Conservation (phyloP, 352 stramenopile species). For the Phytopythium helicoides region DNA sequence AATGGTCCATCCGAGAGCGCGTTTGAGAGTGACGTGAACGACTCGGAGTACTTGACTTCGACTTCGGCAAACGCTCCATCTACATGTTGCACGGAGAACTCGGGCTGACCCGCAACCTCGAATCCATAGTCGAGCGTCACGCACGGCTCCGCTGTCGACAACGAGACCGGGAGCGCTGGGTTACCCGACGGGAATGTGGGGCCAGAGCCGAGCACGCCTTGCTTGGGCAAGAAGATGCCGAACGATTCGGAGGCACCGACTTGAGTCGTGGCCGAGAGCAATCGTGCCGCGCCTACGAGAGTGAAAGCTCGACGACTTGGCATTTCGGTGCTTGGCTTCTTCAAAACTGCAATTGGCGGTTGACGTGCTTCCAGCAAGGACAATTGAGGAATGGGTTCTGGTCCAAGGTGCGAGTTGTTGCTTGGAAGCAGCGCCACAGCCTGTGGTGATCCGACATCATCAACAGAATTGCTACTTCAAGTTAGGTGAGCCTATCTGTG, state of each 20-base stretch:
- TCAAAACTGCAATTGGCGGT: too few relatives aligned
- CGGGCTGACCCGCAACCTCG: slow-evolving; percentile 21
- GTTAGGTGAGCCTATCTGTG: too few relatives aligned
- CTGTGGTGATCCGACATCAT: too few relatives aligned
- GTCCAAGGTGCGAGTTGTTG: too few relatives aligned
- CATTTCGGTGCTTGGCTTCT: not conserved
- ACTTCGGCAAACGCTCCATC: slow-evolving; percentile 18
- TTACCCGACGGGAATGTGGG: slow-evolving; percentile 8
- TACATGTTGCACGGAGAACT: slow-evolving; percentile 17
- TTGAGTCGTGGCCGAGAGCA: not conserved
- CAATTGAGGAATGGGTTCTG: too few relatives aligned
- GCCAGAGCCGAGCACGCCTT: slow-evolving; percentile 10
- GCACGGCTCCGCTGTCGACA: slow-evolving; percentile 10
- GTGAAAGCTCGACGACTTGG: not conserved
- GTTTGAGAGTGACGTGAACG: slow-evolving; percentile 16
- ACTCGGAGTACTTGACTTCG: slow-evolving; percentile 28
- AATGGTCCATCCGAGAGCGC: slow-evolving; percentile 20
- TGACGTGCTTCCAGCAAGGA: too few relatives aligned
- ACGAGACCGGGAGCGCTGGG: slow-evolving; percentile 9
- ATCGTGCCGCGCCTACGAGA: not conserved
- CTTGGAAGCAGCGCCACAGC: too few relatives aligned
- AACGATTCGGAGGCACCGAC: not conserved
- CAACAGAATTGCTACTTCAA: too few relatives aligned
- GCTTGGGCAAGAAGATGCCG: slow-evolving; percentile 24
- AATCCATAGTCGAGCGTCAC: slow-evolving; percentile 27